Conservation (phyloP, 1,139 yeast genomes). For the Blastobotrys petasosporus region DNA sequence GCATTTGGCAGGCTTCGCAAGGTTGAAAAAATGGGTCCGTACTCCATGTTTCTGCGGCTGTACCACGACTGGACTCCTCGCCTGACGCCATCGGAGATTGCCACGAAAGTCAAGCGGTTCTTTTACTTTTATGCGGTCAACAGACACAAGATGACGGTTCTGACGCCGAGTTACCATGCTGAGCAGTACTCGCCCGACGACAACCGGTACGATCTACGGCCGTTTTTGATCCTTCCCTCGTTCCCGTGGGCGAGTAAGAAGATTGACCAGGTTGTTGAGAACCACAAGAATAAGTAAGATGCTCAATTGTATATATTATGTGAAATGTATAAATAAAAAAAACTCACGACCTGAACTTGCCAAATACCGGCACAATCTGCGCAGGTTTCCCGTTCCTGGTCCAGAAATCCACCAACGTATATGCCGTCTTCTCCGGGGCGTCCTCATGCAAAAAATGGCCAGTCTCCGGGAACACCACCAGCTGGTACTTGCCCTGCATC, state of each 20-base stretch:
- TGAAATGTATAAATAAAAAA: not conserved
- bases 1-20: conserved; percentile 88
- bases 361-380: conserved; percentile 29
- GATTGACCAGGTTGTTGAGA: conserved; percentile 64
- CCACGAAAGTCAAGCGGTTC: conserved; percentile 85
- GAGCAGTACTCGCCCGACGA: conserved; percentile 98
- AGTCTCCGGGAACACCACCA: conserved; percentile 71
- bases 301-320: not conserved
- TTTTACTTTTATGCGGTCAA: conserved; percentile 91
- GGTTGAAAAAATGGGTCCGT: conserved; percentile 92
- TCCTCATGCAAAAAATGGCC: conserved; percentile 97
- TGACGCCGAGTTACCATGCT: conserved; percentile 96
- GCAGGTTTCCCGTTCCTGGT: conserved; percentile 40
- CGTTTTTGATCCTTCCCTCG: conserved; percentile 85
- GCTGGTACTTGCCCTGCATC: conserved; percentile 88
- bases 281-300: conserved; percentile 14
- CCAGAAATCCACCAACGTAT: conserved; percentile 43
- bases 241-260: conserved; percentile 87
- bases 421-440: conserved; percentile 60
- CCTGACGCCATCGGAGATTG: conserved; percentile 75
- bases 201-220: conserved; percentile 90
- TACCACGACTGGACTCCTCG: conserved; percentile 90
- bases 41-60: conserved; percentile 83
- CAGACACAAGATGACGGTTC: conserved; percentile 93
- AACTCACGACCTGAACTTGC: conserved; percentile 24